phyloP scores from a whole-genome alignment of 192 early-diverging fungal species.

The Funneliformis mosseae region DNA sequence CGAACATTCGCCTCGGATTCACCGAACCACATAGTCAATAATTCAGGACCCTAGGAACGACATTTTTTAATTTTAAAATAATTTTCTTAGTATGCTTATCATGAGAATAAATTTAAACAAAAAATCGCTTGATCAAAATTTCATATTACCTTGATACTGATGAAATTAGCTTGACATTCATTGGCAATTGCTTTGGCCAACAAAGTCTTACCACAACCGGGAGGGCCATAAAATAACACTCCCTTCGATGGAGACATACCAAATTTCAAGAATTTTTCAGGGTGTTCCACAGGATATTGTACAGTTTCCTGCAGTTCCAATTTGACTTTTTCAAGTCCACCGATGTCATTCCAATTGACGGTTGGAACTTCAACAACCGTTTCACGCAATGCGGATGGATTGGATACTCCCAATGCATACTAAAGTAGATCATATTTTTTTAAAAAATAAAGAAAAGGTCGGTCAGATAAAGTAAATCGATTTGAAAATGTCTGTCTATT shows the following conservation, averaged over 20 bases:
- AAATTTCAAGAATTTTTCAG: constrained; percentile 99
- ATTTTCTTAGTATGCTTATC: background rate
- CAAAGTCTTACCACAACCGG: constrained; percentile 97
- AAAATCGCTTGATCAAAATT: background rate
- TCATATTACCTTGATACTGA: constrained; percentile 83
- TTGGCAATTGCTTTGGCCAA: constrained; percentile 99
- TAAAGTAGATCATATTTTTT: constrained; percentile 19
- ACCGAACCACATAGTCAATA: constrained; percentile 99
- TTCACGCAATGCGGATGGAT: constrained; percentile 98
- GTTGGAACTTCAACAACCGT: constrained; percentile 97
- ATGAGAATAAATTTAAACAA: background rate
- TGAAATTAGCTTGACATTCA: constrained; percentile 99
- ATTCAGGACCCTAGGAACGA: constrained; percentile 79
- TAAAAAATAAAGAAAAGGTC: background rate
- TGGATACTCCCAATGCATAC: constrained; percentile 90
- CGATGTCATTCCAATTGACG: constrained; percentile 94
- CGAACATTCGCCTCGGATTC: constrained; percentile 99
- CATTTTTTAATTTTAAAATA: constrained; percentile 4
- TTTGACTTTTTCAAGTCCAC: constrained; percentile 98
- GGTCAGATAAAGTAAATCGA: too few species aligned
- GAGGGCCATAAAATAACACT: constrained; percentile 98
- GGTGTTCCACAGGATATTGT: constrained; percentile 98
- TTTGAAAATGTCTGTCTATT: too few species aligned
- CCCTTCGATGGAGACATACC: constrained; percentile 97
- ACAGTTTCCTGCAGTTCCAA: constrained; percentile 98